Percentiles rank a stretch among this genome's conserved stretches.
Evolutionary conservation across 2,329 filamentous ascomycete species (phyloP).

Genomic region (Sporothrix euskadiensis): DNA sequence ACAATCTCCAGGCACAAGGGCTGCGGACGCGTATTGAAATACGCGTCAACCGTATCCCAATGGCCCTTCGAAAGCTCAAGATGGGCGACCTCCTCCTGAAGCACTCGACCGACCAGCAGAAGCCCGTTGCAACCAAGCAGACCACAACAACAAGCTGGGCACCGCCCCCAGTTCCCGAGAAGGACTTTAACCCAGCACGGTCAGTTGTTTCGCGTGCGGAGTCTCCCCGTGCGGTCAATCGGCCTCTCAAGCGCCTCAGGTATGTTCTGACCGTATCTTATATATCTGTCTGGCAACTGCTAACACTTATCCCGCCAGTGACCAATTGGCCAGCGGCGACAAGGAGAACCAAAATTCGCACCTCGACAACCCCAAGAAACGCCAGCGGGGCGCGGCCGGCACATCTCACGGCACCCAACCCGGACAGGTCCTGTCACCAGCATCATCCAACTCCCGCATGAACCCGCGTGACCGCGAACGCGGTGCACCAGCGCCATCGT

Average conservation of each 20-base stretch:
- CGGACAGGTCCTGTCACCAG: constrained; percentile 73
- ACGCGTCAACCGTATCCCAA: constrained; percentile 88
- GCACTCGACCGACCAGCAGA: constrained; percentile 47
- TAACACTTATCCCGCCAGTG: constrained; percentile 49
- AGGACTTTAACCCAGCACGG: constrained; percentile 42
- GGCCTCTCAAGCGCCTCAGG: constrained; percentile 54
- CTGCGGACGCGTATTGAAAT: constrained; percentile 85
- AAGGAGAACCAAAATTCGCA: constrained; percentile 72
- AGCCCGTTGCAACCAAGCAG: constrained; percentile 37
- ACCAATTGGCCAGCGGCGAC: constrained; percentile 63
- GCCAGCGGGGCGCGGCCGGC: constrained; percentile 48
- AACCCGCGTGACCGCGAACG: constrained; percentile 51
- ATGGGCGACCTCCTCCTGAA: constrained; percentile 75
- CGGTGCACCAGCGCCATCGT: constrained; percentile 40
- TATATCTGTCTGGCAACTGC: constrained; percentile 30
- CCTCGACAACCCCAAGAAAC: constrained; percentile 71
- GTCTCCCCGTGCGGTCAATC: constrained; percentile 29
- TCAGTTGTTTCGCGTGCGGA: constrained; percentile 9
- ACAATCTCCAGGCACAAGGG: constrained; percentile 82
- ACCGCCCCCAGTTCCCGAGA: constrained; percentile 53
- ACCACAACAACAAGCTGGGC: constrained; percentile 33
- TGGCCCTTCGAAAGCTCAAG: constrained; percentile 71
- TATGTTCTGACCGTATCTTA: constrained; percentile 38
- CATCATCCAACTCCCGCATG: constrained; percentile 76
- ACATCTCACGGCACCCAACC: constrained; percentile 35